Evolutionary conservation across 2,329 filamentous ascomycete species (phyloP).

Genomic region (Penicillium brevicompactum): DNA sequence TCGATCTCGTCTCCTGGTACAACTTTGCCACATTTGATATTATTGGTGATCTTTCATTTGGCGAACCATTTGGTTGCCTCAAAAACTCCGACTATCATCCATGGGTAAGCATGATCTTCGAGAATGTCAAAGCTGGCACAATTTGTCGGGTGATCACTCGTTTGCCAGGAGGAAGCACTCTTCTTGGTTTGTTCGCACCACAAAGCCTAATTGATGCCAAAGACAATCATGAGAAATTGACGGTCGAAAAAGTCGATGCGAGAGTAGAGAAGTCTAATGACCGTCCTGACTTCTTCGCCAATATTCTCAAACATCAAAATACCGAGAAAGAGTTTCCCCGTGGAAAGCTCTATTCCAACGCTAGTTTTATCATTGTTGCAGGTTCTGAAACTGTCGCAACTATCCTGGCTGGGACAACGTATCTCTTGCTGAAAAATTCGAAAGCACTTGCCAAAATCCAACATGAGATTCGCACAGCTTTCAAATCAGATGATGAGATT

Average conservation of each 20-base stretch:
- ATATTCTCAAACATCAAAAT: conserved; percentile 36
- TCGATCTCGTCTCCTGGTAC: conserved; percentile 38
- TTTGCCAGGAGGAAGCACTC: conserved; percentile 18
- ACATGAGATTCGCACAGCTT: conserved; percentile 21
- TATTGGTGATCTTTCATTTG: no score
- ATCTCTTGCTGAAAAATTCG: conserved; percentile 33
- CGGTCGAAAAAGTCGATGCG: conserved; percentile 25
- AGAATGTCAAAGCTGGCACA: conserved; percentile 9
- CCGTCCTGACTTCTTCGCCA: conserved; percentile 45
- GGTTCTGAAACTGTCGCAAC: conserved; percentile 51
- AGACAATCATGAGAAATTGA: conserved; percentile 16
- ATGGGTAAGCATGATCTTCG: conserved; percentile 42
- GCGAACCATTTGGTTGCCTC: conserved; percentile 22
- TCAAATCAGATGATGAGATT: conserved; percentile 34
- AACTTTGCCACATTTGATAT: conserved; percentile 26
- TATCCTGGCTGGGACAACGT: conserved; percentile 42
- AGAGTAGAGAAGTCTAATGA: conserved; percentile 26
- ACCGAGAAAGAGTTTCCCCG: conserved; percentile 29
- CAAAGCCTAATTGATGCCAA: conserved; percentile 13
- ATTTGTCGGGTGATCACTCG: conserved; percentile 10
- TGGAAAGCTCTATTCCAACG: conserved; percentile 43
- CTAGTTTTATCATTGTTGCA: conserved; percentile 43
- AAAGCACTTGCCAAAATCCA: conserved; percentile 9
- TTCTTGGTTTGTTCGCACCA: conserved; percentile 10
- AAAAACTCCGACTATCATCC: conserved; percentile 37